Evolutionary conservation across 257 asterid species (phyloP), one percentile per base, ranked within the genome.

Genomic region (Paraleonurus japonicus): DNA sequence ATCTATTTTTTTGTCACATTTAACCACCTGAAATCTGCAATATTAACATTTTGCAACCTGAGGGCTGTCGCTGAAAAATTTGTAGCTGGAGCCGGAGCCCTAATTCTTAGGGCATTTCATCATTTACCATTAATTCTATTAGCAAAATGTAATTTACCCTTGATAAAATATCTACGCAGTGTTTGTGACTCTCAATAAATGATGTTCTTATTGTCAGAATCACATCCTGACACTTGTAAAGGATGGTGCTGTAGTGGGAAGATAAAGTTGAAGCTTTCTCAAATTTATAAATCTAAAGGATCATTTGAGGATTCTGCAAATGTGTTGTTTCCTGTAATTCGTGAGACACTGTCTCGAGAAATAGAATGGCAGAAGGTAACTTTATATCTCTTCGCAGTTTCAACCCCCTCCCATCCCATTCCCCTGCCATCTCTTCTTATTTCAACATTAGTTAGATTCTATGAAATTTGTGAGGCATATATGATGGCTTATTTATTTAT

Each of bases 231-330:
- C 70, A 39, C 67, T 35, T 59, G 69, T 75, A 85, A 84, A 61
- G 67, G 74, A 62, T 92, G 96, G 97, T 89, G 96, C 92, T 83
- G 73, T 71, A 80, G 82, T 82, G 92, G 89, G 73, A 87, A 82
- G 80, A 87, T 90, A 81, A 92, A 88, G 82, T 71, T 92, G 41
- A 90, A 85, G 83, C 95, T 92, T 82, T 81, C 96, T 59, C 86
- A 85, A 66, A 84, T 92, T 71, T 84, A 87, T 75, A 85, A 83
- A 81, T 84, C 86, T 79, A 85, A 87, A 80, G 97, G 96, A 72
- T 81, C 77, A 58, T 28, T 67, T 7, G 92, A 90, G 80, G 84
- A 75, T 35, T 92, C 86, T 73, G 96, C 77, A 17, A 90, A 88
- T 75, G 81, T 80, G 58, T 77, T 92, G 64, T 87, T 79, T 64